Evolutionary conservation across 768 basidiomycete species (phyloP).

Genomic region (Boletus rex-veris): DNA sequence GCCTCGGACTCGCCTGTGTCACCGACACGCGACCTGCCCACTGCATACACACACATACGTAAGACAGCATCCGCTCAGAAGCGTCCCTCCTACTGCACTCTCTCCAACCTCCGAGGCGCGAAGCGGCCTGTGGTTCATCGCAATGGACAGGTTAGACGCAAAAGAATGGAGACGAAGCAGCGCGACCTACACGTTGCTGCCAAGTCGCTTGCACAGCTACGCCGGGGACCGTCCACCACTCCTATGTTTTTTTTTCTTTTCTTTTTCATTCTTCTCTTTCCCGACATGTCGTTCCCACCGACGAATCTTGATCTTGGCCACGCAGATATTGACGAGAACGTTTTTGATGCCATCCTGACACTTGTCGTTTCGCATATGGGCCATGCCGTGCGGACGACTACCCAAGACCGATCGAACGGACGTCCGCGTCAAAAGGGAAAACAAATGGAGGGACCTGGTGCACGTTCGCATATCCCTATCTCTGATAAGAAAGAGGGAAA

Average conservation of each 20-base stretch:
- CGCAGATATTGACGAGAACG: neutral
- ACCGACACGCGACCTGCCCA: constrained; percentile 6
- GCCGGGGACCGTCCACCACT: neutral
- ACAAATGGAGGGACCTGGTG: constrained; percentile 6
- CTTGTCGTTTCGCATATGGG: neutral
- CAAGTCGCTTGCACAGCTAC: constrained; percentile 6
- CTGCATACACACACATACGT: constrained; percentile 3
- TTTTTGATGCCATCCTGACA: neutral
- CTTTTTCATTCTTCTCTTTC: neutral
- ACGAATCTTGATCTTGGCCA: neutral
- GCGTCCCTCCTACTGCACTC: neutral
- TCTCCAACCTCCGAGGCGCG: constrained; percentile 8
- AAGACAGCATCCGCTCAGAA: neutral
- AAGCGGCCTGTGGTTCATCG: constrained; percentile 3
- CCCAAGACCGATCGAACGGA: neutral
- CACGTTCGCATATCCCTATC: constrained; percentile 4
- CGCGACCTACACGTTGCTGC: constrained; percentile 23
- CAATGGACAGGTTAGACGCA: neutral
- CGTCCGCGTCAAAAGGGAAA: neutral
- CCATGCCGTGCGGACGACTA: neutral
- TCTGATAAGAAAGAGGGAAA: constrained; percentile 6
- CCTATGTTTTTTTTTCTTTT: neutral
- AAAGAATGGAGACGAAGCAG: constrained; percentile 15
- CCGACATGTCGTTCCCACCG: neutral
- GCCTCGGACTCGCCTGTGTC: constrained; percentile 12